A percentile compares a stretch with the other conserved stretches of the same genome.
Conservation (phyloP, 208 protist species). For the Leishmania major region DNA sequence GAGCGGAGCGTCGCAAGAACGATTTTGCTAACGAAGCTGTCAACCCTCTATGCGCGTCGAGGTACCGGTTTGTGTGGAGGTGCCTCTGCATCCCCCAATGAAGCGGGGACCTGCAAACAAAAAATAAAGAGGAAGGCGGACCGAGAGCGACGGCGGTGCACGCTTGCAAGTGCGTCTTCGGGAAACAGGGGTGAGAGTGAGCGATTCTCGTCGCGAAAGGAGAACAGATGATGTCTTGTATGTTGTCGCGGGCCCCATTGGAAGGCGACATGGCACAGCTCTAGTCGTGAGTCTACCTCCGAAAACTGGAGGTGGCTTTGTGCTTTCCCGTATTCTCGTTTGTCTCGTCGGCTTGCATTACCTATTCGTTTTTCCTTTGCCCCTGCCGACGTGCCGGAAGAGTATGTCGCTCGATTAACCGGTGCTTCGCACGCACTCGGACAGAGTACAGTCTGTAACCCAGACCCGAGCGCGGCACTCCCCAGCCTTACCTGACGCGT, state of each 20-base stretch:
- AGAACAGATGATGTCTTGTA: background rate
- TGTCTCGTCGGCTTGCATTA: background rate
- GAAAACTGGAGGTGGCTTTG: background rate
- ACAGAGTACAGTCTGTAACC: background rate
- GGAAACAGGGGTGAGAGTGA: background rate
- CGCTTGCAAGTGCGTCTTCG: background rate
- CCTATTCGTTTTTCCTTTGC: background rate
- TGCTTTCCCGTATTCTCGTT: background rate
- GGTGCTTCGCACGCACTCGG: background rate
- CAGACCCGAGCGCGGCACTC: background rate
- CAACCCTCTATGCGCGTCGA: background rate
- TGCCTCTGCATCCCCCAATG: background rate
- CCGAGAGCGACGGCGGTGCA: background rate
- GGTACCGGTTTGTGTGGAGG: background rate
- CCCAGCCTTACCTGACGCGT: background rate
- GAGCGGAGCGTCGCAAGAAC: background rate
- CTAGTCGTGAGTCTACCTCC: background rate
- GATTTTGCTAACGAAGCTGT: background rate
- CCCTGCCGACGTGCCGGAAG: background rate
- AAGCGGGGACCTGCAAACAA: background rate
- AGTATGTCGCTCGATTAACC: background rate
- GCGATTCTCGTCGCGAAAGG: background rate
- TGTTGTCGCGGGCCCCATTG: background rate
- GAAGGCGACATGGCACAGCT: background rate
- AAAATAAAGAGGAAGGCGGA: background rate